phyloP scores from a whole-genome alignment of 1,284 basidiomycete species.

The Phellinidium pouzarii region DNA sequence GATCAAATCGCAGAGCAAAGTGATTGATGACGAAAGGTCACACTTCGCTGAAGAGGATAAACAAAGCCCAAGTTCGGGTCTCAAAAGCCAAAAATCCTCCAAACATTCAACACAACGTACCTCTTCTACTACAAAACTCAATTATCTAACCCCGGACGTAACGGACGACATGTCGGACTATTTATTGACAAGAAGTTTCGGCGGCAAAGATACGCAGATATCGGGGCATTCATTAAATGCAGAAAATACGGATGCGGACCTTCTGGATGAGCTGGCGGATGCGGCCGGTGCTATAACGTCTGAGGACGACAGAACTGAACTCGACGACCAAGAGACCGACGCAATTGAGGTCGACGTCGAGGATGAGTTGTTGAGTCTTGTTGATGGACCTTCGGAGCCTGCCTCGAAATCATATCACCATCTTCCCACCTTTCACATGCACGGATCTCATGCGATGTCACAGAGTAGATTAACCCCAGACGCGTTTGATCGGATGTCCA shows the following conservation, averaged over 20 bases:
- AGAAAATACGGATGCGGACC: conserved; percentile 22
- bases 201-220: neutral
- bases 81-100: neutral
- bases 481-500: conserved; percentile 10
- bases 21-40: neutral
- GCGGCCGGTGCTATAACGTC: conserved; percentile 19
- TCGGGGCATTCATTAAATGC: neutral
- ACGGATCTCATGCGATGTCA: neutral
- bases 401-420: neutral
- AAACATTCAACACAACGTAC: neutral
- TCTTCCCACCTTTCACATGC: neutral
- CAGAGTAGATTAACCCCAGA: neutral
- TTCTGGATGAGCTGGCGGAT: conserved; percentile 27
- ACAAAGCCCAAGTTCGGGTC: neutral
- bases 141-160: neutral
- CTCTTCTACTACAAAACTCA: neutral
- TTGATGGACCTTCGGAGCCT: conserved; percentile 40
- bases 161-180: neutral
- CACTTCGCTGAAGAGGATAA: neutral
- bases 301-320: conserved; percentile 13
- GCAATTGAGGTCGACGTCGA: conserved; percentile 57
- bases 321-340: conserved; percentile 16
- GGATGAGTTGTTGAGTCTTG: conserved; percentile 59
- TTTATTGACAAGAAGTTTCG: neutral
- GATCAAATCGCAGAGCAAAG: neutral